A percentile compares a stretch with the other conserved stretches of the same genome.
phyloP scores from a whole-genome alignment of 345 rosid genomes.

The Rubroshorea leprosula region DNA sequence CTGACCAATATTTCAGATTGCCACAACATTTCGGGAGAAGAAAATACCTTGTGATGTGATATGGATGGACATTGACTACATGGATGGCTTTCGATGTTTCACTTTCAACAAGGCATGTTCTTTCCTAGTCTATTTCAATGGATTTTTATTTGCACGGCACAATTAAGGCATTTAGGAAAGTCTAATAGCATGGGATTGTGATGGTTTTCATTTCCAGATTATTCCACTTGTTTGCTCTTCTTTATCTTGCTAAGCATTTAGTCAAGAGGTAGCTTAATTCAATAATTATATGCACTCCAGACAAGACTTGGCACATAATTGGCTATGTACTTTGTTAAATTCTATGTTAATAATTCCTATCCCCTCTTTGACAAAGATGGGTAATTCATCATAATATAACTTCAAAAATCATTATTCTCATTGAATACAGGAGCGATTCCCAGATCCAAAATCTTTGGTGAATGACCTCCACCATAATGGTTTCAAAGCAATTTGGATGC shows the following conservation, averaged over 20 bases:
- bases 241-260: no score
- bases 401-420: not conserved
- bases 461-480: constrained; percentile 54
- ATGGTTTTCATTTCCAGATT: no score
- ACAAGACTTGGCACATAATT: no score
- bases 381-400: not conserved
- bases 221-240: no score
- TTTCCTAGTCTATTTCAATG: not conserved
- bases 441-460: constrained; percentile 59
- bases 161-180: not conserved
- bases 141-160: constrained; percentile 1
- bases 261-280: no score
- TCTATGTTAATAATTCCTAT: no score
- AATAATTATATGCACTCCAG: no score
- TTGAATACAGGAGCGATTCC: constrained; percentile 51
- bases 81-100: constrained; percentile 97
- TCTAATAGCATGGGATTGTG: no score
- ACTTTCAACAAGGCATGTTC: constrained; percentile 75
- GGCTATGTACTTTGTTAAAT: no score
- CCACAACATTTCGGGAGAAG: constrained; percentile 71
- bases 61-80: constrained; percentile 99
- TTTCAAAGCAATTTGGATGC: constrained; percentile 95
- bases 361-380: not conserved
- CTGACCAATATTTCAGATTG: constrained; percentile 39
- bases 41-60: constrained; percentile 80